phyloP scores from a whole-genome alignment of 768 basidiomycete species.

The Tylopilus balloui region DNA sequence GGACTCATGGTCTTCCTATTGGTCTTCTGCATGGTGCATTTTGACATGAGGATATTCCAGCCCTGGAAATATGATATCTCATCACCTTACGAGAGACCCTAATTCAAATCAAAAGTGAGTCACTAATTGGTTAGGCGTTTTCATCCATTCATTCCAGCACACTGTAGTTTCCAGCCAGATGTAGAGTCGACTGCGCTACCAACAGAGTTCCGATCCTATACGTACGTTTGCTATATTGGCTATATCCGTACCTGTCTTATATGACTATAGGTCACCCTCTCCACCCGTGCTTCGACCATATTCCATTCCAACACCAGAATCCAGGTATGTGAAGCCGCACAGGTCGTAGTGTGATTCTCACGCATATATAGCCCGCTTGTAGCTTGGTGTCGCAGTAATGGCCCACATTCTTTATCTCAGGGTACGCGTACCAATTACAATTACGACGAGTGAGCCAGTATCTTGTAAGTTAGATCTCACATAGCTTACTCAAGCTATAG shows the following conservation, averaged over 20 bases:
- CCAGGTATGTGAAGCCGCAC: slow-evolving; percentile 20
- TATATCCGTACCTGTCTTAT: background rate
- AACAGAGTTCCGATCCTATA: slow-evolving; percentile 20
- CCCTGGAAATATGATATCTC: slow-evolving; percentile 32
- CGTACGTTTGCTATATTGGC: slow-evolving; percentile 15
- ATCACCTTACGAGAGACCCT: slow-evolving; percentile 23
- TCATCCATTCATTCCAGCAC: background rate
- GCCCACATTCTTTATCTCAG: slow-evolving; percentile 11
- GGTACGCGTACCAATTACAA: background rate
- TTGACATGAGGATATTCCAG: slow-evolving; percentile 23
- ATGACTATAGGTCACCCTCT: slow-evolving; percentile 14
- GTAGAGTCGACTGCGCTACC: slow-evolving; percentile 15
- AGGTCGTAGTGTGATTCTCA: slow-evolving; percentile 5
- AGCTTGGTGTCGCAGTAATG: slow-evolving; percentile 18
- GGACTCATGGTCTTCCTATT: background rate
- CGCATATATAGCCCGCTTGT: slow-evolving; percentile 19
- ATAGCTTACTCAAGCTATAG: slow-evolving; percentile 8
- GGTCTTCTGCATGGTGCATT: background rate
- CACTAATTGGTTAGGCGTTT: background rate
- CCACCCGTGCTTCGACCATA: slow-evolving; percentile 17
- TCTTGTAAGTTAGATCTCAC: background rate
- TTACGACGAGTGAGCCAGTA: slow-evolving; percentile 12
- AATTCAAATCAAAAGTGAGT: slow-evolving; percentile 19
- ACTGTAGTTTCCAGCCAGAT: slow-evolving; percentile 6
- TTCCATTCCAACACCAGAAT: slow-evolving; percentile 30